These are phyloP conservation scores for Hygrocybe coccinea DNA, from an alignment of 768 basidiomycete species.

Conservation along the genomic window DNA sequence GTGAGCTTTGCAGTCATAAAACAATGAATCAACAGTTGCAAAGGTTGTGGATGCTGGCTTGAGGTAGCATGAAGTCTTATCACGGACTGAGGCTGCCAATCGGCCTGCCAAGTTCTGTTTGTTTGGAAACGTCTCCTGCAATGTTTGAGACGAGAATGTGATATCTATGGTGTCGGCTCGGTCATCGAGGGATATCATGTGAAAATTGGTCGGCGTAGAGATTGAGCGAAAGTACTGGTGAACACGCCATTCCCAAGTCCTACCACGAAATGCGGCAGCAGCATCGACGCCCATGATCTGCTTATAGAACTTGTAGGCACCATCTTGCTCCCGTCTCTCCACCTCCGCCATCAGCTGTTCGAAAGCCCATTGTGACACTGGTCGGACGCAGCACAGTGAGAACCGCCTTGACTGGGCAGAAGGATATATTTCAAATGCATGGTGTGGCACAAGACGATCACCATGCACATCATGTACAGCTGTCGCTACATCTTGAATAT, in stretches of 20 bases:
- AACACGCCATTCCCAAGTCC: neutral
- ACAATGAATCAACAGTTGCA: conserved; percentile 9
- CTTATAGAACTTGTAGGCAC: conserved; percentile 4
- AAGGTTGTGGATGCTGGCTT: conserved; percentile 1
- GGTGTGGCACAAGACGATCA: neutral
- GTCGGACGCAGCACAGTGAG: neutral
- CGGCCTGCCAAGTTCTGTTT: neutral
- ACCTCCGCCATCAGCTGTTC: neutral
- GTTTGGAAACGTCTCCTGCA: neutral
- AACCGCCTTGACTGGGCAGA: neutral
- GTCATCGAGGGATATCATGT: conserved; percentile 1
- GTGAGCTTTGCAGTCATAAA: neutral
- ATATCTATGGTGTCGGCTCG: conserved; percentile 3
- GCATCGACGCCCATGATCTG: neutral
- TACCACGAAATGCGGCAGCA: neutral
- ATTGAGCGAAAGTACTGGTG: conserved; percentile 2
- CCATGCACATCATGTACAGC: conserved; percentile 18
- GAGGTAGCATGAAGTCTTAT: conserved; percentile 6
- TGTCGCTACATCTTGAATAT: neutral
- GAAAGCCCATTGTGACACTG: conserved; percentile 3
- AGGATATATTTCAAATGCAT: conserved; percentile 4
- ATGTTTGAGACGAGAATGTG: conserved; percentile 4
- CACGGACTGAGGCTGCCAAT: conserved; percentile 4
- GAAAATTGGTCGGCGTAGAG: neutral
- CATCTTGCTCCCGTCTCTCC: neutral